phyloP scores from a whole-genome alignment of 179 eudicot genomes.

The Vitellaria paradoxa region DNA sequence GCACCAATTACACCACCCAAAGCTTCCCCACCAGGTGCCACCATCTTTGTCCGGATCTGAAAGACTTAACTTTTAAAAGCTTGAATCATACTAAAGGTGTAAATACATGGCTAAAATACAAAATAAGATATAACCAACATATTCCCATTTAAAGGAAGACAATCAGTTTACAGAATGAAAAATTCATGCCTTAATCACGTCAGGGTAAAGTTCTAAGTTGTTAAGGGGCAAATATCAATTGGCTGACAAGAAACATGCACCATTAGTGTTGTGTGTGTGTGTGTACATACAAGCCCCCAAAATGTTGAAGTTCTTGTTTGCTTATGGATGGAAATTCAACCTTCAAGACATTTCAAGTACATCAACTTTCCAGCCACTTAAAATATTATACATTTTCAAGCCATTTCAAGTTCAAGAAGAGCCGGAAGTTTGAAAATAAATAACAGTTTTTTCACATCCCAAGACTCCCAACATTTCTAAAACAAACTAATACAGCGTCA shows the following conservation, averaged over 20 bases:
- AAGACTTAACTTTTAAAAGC: constrained; percentile 16
- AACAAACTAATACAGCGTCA: background rate
- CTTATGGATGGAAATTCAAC: background rate
- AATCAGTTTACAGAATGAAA: background rate
- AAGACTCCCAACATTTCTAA: background rate
- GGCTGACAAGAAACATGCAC: background rate
- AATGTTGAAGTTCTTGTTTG: background rate
- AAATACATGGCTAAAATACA: background rate
- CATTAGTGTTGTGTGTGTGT: background rate
- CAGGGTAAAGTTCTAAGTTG: background rate
- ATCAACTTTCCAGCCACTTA: background rate
- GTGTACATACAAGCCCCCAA: too few species aligned
- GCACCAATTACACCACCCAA: constrained; percentile 88
- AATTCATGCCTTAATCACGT: background rate
- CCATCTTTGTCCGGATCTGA: constrained; percentile 86
- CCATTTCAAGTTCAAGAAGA: background rate
- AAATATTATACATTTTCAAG: constrained; percentile 2
- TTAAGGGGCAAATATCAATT: background rate
- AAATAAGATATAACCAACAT: background rate
- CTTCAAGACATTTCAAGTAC: background rate
- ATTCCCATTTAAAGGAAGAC: background rate
- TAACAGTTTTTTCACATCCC: too few species aligned
- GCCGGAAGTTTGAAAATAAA: background rate
- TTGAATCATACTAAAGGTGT: background rate
- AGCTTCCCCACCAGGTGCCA: constrained; percentile 97